phyloP scores from a whole-genome alignment of 805 yeast species.

The Sugiyamaella qingdaonensis region DNA sequence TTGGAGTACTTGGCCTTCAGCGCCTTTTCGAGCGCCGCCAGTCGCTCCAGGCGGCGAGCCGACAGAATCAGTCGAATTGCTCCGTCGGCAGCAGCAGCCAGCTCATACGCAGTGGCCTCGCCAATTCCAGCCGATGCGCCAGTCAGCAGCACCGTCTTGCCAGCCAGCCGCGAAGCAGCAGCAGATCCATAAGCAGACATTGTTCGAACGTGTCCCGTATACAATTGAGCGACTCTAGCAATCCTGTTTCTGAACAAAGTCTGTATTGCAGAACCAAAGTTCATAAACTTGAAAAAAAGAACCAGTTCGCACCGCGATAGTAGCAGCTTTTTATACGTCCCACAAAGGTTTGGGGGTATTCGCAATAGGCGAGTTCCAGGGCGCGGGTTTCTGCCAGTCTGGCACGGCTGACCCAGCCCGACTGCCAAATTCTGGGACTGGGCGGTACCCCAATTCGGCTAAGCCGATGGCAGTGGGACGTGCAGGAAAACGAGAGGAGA shows the following conservation, averaged over 20 bases:
- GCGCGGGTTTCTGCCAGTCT: too few relatives aligned
- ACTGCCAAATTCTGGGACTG: too few relatives aligned
- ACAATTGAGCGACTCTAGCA: background rate
- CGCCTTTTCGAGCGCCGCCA: conserved; percentile 46
- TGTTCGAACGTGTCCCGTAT: background rate
- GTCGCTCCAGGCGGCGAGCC: conserved; percentile 70
- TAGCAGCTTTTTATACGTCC: too few relatives aligned
- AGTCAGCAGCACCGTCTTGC: conserved; percentile 79
- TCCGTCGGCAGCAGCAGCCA: conserved; percentile 74
- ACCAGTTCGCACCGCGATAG: too few relatives aligned
- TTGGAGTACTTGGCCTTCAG: conserved; percentile 46
- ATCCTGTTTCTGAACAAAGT: background rate
- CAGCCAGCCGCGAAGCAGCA: conserved; percentile 77
- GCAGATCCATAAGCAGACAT: conserved; percentile 57
- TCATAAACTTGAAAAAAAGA: background rate
- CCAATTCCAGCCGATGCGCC: conserved; percentile 98
- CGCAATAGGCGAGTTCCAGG: too few relatives aligned
- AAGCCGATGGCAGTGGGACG: too few relatives aligned
- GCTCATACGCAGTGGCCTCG: conserved; percentile 81
- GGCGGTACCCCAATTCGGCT: too few relatives aligned
- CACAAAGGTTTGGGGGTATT: too few relatives aligned
- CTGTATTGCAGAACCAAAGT: background rate
- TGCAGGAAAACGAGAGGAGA: too few relatives aligned
- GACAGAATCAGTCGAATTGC: conserved; percentile 64
- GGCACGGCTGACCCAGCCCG: too few relatives aligned